Conservation (phyloP, 1,284 basidiomycete genomes). For the Stereum hirsutum region DNA sequence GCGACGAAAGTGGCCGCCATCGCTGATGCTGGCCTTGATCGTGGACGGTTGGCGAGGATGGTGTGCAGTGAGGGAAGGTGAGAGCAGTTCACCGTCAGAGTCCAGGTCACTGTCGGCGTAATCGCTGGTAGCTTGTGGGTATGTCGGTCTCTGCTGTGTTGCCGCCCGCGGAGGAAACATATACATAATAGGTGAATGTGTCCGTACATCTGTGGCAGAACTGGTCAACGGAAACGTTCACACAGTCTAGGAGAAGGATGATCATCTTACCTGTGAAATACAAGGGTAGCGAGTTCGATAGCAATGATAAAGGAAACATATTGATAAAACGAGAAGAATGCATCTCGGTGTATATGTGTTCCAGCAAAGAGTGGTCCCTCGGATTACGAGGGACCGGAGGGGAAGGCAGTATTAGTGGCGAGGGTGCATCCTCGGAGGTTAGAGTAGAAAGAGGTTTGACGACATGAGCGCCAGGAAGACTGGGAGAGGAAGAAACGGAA, state of each 20-base stretch:
- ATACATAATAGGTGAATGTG: conserved; percentile 49
- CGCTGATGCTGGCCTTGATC: background rate
- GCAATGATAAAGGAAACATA: conserved; percentile 45
- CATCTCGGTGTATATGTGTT: conserved; percentile 59
- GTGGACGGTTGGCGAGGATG: background rate
- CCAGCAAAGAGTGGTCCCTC: conserved; percentile 55
- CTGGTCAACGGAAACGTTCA: background rate
- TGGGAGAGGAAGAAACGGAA: background rate
- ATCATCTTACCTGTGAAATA: conserved; percentile 46
- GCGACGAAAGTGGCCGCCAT: background rate
- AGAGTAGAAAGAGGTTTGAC: background rate
- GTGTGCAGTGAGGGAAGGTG: background rate
- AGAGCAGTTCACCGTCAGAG: background rate
- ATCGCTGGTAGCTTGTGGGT: background rate
- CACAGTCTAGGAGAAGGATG: background rate
- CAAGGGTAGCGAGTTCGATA: conserved; percentile 44
- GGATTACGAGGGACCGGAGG: conserved; percentile 30
- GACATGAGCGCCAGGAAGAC: background rate
- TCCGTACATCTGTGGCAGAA: conserved; percentile 41
- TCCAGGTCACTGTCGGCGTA: conserved; percentile 18
- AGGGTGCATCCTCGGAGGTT: background rate
- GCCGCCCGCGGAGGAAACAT: conserved; percentile 40
- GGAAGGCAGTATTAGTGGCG: conserved; percentile 2
- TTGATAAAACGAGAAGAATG: conserved; percentile 60
- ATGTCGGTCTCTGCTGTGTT: conserved; percentile 6